phyloP scores from a whole-genome alignment of 1,284 basidiomycete species.

The Gomphus bonarii region DNA sequence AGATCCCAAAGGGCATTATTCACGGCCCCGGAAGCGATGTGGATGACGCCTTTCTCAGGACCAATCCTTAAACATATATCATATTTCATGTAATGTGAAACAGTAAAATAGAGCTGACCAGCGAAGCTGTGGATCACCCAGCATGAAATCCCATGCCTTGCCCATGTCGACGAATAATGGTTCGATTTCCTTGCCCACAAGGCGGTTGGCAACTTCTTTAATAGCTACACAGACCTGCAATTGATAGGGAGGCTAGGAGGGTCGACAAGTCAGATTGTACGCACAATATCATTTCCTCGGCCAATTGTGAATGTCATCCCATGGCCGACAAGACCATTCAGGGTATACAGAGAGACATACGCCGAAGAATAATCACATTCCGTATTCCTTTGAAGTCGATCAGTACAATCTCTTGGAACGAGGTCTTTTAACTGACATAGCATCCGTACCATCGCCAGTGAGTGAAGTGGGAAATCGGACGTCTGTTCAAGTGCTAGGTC shows the following conservation, averaged over 20 bases:
- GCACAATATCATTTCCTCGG: constrained; percentile 85
- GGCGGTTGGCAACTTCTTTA: constrained; percentile 62
- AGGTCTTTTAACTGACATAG: constrained; percentile 42
- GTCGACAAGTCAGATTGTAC: constrained; percentile 10
- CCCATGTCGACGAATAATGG: constrained; percentile 86
- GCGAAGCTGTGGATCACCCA: constrained; percentile 79
- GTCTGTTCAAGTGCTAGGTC: constrained; percentile 32
- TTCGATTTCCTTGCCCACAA: constrained; percentile 80
- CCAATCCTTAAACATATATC: constrained; percentile 50
- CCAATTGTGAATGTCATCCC: constrained; percentile 99
- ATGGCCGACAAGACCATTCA: constrained; percentile 62
- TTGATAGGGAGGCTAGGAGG: neutral
- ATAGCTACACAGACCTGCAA: constrained; percentile 71
- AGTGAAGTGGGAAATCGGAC: constrained; percentile 77
- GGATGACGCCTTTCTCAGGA: constrained; percentile 82
- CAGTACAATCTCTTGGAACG: neutral
- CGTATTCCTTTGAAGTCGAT: constrained; percentile 55
- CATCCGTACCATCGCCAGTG: constrained; percentile 83
- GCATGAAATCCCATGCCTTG: constrained; percentile 67
- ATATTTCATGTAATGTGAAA: neutral
- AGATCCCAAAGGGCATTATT: constrained; percentile 79
- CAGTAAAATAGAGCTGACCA: constrained; percentile 43
- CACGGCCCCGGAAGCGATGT: constrained; percentile 73
- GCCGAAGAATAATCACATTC: constrained; percentile 94
- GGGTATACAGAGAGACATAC: constrained; percentile 74